Base-by-base conservation (phyloP, 176 grass and related monocot genomes). In the Alopecurus myosuroides region DNA sequence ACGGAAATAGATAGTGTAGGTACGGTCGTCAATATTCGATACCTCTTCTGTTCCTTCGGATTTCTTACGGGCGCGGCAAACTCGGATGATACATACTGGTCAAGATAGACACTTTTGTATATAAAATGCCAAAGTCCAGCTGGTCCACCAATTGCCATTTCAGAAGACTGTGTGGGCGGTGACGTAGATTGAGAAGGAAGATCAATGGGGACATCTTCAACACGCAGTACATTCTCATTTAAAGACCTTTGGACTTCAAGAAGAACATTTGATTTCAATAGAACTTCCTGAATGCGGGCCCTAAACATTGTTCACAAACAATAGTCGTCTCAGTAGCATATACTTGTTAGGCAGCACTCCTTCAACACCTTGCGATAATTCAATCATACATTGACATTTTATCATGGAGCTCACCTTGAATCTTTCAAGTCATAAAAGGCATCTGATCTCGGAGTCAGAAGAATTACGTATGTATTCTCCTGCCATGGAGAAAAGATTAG, bases 101-200 rank as follows among this genome's bases (percentile, higher is more conserved):
- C 92, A 77, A 99, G 93, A 70, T 92, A 94, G 34, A 99, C 31
- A 12, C 93, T 99, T 88, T 91, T 94, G 74, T 99, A 99, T 26
- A 99, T 94, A 53, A 97, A 99, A 89, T 99, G 97, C 88, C 94
- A 99, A 77, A 97, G 97, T 87, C 97, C 97, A 88, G 84, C 90
- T 34, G 97, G 90, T 29, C 93, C 97, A 72, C 86, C 94, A 68
- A 89, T 87, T 78, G 81, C 73, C 55, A 84, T 82, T 68, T 62
- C 36, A 84, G 72, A 81, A 36, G 77, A 76, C 36, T 64, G 57
- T 19, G 49, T 69, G 77, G 79, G 50, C 2, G 42, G 50, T 79
- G 86, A 57, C 40, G 34, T 49, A 70, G 76, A 88, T 74, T 6
- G 76, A 79, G 77, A 71, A 89, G 88, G 57, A 1, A 31, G 78